Base-by-base conservation (phyloP, 2,329 filamentous ascomycete genomes). In the Botrytis medusae region DNA sequence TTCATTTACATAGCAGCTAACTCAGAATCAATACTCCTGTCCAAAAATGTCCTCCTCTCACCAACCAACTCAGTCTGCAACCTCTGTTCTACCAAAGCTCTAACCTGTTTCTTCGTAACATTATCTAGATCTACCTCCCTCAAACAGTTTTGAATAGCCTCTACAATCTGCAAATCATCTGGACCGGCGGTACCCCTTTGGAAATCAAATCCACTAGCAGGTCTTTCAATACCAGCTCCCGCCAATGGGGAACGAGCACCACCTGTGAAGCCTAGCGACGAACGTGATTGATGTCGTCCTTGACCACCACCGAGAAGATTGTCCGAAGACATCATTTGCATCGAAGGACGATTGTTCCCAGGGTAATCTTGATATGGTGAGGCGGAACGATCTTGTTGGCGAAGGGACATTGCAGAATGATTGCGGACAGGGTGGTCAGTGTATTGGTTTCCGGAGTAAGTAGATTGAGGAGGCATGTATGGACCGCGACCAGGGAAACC, bases 71-170 rank as follows among this genome's bases (percentile, higher is more conserved):
- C 94, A 7, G 93, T 95, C 84, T 98, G 95, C 75, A 99, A 84
- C 79, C 95, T 89, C 85, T 98, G 94, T 84, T 99, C 96, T 20
- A 97, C 94, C 62, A 98, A 87, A 5, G 93, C 95, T 69, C 93
- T 88, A 73, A 96, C 92, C 84, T 98, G 95, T 85, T 99, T 99
- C 90, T 98, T 99, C 10, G 96, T 99, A 65, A 98, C 93, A n/a
- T 89, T 95, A 82, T 99, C 96, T 60, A 99, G 86, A 82, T 99
- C 95, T 0, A 98, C 94, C 79, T 98, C 95, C 25, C 87, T 84
- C 75, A 99, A 86, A 78, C 96, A 96, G 69, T 87, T 86, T 79
- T 94, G 92, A 75, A 98, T 95, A 1, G 93, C 92, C 75, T 97
- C 93, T 29, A 93, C 87, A 76, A 99, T 98, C 74, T 90, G 88